These are phyloP conservation scores for Ogataea sp. DNA, from an alignment of 805 yeast species.

Conservation along the genomic window DNA sequence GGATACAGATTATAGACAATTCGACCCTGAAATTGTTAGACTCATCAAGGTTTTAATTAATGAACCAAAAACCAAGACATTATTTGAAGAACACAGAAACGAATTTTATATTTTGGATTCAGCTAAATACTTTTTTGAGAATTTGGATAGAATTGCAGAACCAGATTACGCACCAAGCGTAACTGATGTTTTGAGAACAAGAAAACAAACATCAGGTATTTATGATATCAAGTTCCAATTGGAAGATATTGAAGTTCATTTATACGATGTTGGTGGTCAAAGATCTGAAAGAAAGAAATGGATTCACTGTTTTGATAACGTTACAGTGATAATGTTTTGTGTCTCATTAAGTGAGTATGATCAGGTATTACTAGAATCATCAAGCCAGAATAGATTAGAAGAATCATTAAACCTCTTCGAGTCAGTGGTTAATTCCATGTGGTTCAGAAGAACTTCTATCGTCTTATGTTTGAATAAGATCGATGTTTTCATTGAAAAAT, in stretches of 20 bases:
- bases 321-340: conserved; percentile 81
- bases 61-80: conserved; percentile 47
- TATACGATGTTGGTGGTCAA: conserved; percentile 92
- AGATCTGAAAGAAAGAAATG: conserved; percentile 93
- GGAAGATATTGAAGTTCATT: conserved; percentile 57
- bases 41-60: conserved; percentile 46
- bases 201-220: conserved; percentile 90
- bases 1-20: conserved; percentile 39
- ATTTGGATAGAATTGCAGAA: conserved; percentile 51
- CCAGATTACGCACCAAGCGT: conserved; percentile 63
- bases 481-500: conserved; percentile 81
- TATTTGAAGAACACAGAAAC: conserved; percentile 52
- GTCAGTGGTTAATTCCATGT: conserved; percentile 83
- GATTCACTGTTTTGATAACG: conserved; percentile 95
- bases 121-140: conserved; percentile 67
- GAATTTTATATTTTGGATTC: conserved; percentile 82
- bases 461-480: conserved; percentile 84
- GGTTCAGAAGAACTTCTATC: conserved; percentile 85
- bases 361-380: conserved; percentile 73
- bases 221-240: conserved; percentile 74
- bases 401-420: conserved; percentile 82
- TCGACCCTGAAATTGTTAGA: conserved; percentile 41
- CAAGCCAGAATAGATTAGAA: conserved; percentile 66
- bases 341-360: conserved; percentile 90
- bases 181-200: conserved; percentile 74